Evolutionary conservation across 805 yeast species (phyloP).

Genomic region (Cyberlindnera suaveolens): DNA sequence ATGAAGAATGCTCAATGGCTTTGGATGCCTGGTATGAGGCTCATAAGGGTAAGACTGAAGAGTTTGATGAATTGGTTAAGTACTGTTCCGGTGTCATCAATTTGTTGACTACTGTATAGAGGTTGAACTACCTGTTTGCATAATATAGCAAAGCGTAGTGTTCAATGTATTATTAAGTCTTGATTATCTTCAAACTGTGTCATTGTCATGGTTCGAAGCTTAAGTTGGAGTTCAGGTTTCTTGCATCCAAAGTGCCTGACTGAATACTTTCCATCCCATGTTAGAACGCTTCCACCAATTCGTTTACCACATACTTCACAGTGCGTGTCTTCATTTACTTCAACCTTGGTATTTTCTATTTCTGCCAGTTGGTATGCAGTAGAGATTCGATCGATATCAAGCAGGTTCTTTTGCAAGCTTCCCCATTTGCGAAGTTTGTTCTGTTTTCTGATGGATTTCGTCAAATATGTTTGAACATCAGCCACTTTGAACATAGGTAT

Average conservation of each 20-base stretch:
- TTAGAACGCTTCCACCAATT: constrained; percentile 12
- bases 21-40: constrained; percentile 43
- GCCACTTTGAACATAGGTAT: constrained; percentile 12
- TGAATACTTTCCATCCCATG: constrained; percentile 2
- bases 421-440: constrained; percentile 4
- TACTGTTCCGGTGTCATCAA: constrained; percentile 76
- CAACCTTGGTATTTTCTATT: constrained; percentile 4
- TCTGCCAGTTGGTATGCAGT: constrained; percentile 2
- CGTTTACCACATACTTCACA: constrained; percentile 11
- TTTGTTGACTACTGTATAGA: constrained; percentile 36
- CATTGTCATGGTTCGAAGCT: constrained; percentile 12
- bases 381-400: constrained; percentile 8
- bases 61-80: constrained; percentile 62
- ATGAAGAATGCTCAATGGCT: constrained; percentile 36
- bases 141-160: neutral
- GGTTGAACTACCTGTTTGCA: neutral
- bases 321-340: constrained; percentile 3
- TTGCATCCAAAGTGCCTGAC: constrained; percentile 22
- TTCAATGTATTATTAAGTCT: neutral
- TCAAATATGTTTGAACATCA: constrained; percentile 15
- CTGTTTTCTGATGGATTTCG: constrained; percentile 14
- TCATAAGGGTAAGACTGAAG: constrained; percentile 36
- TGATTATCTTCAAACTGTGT: constrained; percentile 9
- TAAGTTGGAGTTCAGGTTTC: neutral
- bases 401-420: constrained; percentile 3